Conservation (phyloP, 73 alveolate genomes). For the Paramecium tetraurelia region DNA sequence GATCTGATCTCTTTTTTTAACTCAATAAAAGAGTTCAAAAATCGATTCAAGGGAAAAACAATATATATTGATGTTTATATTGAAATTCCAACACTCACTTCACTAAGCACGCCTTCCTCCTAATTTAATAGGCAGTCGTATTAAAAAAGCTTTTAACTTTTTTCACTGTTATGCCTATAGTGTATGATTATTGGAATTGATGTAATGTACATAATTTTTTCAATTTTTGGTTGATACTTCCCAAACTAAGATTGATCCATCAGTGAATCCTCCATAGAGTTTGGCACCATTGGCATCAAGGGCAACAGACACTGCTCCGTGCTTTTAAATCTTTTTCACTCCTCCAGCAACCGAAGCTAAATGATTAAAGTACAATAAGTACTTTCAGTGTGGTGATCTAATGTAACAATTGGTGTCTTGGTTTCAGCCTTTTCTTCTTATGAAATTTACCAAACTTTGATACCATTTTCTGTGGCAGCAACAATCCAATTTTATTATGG, state of each 20-base stretch:
- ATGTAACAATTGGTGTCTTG: constrained; percentile 53
- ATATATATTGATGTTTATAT: not conserved
- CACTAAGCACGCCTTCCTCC: constrained; percentile 57
- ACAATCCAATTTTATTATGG: constrained; percentile 84
- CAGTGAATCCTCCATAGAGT: constrained; percentile 82
- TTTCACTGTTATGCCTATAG: constrained; percentile 35
- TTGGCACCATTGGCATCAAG: constrained; percentile 82
- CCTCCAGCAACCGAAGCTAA: constrained; percentile 52
- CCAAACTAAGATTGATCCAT: constrained; percentile 80
- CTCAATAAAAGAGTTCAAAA: not conserved
- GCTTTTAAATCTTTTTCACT: constrained; percentile 52
- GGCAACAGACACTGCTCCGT: constrained; percentile 76
- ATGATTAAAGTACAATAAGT: constrained; percentile 66
- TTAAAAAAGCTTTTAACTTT: not conserved
- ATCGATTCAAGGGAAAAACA: not conserved
- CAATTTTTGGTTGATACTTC: constrained; percentile 56
- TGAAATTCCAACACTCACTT: not conserved
- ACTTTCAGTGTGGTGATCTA: constrained; percentile 63
- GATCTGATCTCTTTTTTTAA: too few relatives aligned
- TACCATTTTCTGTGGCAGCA: constrained; percentile 81
- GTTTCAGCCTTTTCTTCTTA: constrained; percentile 50
- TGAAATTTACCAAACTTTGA: constrained; percentile 66
- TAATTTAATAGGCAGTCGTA: constrained; percentile 46
- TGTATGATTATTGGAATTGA: not conserved
- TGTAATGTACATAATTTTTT: constrained; percentile 32